These are phyloP conservation scores for Rhodotorula paludigena DNA, from an alignment of 768 basidiomycete species.

Conservation along the genomic window DNA sequence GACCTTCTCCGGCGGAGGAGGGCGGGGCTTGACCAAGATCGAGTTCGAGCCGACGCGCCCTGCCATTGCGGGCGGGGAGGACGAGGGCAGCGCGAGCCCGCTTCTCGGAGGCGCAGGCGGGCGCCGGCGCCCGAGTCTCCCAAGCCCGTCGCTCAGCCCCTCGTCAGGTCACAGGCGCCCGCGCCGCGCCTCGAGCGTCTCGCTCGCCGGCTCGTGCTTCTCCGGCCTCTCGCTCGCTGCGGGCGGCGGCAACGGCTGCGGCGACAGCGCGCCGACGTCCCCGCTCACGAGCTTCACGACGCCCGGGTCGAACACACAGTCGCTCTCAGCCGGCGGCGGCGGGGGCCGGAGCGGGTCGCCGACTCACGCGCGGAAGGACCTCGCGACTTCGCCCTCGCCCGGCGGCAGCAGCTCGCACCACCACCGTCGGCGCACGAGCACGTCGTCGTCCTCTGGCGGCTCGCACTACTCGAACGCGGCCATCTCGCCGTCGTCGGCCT, in stretches of 20 bases:
- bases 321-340: neutral
- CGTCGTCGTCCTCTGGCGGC: too few species aligned
- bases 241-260: neutral
- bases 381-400: too few species aligned
- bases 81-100: neutral
- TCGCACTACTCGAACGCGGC: too few species aligned
- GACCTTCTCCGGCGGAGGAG: conserved; percentile 2
- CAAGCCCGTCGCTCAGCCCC: neutral
- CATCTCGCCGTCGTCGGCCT: too few species aligned
- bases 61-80: too few species aligned
- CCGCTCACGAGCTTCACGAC: neutral
- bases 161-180: too few species aligned
- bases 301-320: neutral
- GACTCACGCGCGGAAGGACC: too few species aligned
- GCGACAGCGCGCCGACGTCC: neutral
- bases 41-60: conserved; percentile 19
- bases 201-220: neutral
- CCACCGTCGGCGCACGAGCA: too few species aligned
- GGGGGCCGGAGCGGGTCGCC: neutral
- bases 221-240: neutral
- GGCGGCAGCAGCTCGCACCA: too few species aligned
- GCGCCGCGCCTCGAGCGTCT: neutral
- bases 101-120: neutral
- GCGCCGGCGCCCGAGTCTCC: neutral
- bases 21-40: conserved; percentile 17